phyloP scores from a whole-genome alignment of 176 grass and related monocot species.

The Rhynchospora breviuscula region DNA sequence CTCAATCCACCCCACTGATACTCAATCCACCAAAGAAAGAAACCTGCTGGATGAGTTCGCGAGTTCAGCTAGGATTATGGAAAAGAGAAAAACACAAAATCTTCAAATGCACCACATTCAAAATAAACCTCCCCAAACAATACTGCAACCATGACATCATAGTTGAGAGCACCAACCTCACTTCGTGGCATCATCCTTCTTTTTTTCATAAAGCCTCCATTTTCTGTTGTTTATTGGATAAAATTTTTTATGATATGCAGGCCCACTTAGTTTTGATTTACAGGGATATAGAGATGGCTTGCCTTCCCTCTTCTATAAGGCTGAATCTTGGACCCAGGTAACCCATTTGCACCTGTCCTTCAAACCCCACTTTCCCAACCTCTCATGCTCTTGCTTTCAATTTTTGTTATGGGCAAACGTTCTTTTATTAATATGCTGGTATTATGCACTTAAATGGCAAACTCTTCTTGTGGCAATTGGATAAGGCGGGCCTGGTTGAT shows the following conservation, averaged over 20 bases:
- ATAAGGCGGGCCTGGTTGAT: not conserved
- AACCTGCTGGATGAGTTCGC: not conserved
- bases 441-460: not conserved
- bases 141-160: not conserved
- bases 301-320: slow-evolving; percentile 38
- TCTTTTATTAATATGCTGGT: not conserved
- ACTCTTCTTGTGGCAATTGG: not conserved
- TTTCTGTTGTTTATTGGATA: not conserved
- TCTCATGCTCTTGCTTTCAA: not conserved
- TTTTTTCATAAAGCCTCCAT: not conserved
- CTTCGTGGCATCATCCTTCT: not conserved
- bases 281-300: slow-evolving; percentile 20
- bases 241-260: slow-evolving; percentile 28
- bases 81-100: not conserved
- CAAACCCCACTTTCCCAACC: too few species aligned
- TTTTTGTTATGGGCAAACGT: not conserved
- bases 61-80: not conserved
- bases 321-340: slow-evolving; percentile 56
- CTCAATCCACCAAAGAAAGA: not conserved
- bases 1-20: not conserved
- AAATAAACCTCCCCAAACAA: not conserved
- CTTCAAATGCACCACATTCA: not conserved
- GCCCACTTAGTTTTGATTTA: slow-evolving; percentile 47
- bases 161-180: too few species aligned
- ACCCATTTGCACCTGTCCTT: not conserved